Evolutionary conservation across 83 land plant species (phyloP).

Genomic region (Isoetes engelmannii): DNA sequence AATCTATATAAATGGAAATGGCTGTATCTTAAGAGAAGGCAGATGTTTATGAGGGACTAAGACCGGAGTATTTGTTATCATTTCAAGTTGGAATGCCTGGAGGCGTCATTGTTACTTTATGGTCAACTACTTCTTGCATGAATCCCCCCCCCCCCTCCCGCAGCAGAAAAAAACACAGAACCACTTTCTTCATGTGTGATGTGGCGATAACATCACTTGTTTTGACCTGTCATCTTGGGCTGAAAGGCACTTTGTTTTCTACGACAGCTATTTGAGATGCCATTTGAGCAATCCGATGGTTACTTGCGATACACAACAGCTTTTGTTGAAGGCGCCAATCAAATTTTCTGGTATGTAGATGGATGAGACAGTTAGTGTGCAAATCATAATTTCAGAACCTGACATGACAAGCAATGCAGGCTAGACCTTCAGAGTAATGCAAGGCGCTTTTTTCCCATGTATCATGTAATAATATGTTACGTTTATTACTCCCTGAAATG

Average conservation of each 20-base stretch:
- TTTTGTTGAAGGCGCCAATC: constrained; percentile 87
- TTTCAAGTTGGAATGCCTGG: too few species aligned
- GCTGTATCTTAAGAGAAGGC: too few species aligned
- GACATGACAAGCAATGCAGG: constrained; percentile 39
- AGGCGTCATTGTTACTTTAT: too few species aligned
- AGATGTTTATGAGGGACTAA: too few species aligned
- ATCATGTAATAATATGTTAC: constrained; percentile 42
- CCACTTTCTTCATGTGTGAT: too few species aligned
- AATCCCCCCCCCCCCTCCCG: too few species aligned
- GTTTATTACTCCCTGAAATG: too few species aligned
- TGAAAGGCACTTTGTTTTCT: background rate
- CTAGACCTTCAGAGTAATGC: constrained; percentile 83
- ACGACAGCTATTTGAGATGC: constrained; percentile 74
- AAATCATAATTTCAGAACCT: background rate
- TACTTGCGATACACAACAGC: constrained; percentile 81
- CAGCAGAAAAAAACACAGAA: too few species aligned
- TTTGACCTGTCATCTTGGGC: background rate
- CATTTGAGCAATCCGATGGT: constrained; percentile 55
- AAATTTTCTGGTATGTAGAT: constrained; percentile 78
- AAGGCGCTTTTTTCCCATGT: constrained; percentile 64
- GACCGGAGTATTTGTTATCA: too few species aligned
- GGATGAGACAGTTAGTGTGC: background rate
- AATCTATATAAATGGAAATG: too few species aligned
- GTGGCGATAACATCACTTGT: too few species aligned
- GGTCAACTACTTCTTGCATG: too few species aligned